Evolutionary conservation across 352 stramenopile genomes (phyloP).

Genomic region (Phytophthora macrochlamydospora): DNA sequence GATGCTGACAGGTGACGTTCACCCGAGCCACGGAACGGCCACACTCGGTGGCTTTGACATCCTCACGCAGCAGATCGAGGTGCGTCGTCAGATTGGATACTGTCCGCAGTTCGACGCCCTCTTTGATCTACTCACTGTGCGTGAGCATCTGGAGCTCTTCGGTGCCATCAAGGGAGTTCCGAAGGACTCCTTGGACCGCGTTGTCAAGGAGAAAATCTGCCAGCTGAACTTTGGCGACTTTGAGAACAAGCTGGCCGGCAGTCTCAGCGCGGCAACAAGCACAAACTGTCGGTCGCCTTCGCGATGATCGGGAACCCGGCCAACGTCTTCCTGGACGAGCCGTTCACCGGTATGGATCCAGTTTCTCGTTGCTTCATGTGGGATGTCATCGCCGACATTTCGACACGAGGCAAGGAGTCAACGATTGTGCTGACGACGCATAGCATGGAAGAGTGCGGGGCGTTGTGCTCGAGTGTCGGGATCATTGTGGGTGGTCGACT

Average conservation of each 20-base stretch:
- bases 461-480: slow-evolving; percentile 80
- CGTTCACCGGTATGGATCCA: slow-evolving; percentile 91
- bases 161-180: slow-evolving; percentile 89
- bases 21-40: slow-evolving; percentile 45
- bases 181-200: slow-evolving; percentile 70
- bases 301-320: slow-evolving; percentile 92
- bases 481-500: slow-evolving; percentile 88
- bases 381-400: slow-evolving; percentile 76
- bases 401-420: slow-evolving; percentile 54
- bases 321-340: slow-evolving; percentile 91
- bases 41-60: slow-evolving; percentile 41
- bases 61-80: slow-evolving; percentile 59
- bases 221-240: slow-evolving; percentile 84
- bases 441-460: slow-evolving; percentile 82
- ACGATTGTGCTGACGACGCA: slow-evolving; percentile 87
- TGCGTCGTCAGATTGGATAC: slow-evolving; percentile 86
- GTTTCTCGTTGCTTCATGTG: slow-evolving; percentile 60
- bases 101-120: slow-evolving; percentile 91
- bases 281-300: slow-evolving; percentile 92
- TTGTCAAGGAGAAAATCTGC: slow-evolving; percentile 76
- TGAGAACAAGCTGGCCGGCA: slow-evolving; percentile 73
- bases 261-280: slow-evolving; percentile 93
- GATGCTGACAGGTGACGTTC: slow-evolving; percentile 90
- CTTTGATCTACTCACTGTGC: slow-evolving; percentile 84
- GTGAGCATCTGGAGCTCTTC: slow-evolving; percentile 90